Conservation (phyloP, 805 yeast genomes). For the Ogataea siamensis region DNA sequence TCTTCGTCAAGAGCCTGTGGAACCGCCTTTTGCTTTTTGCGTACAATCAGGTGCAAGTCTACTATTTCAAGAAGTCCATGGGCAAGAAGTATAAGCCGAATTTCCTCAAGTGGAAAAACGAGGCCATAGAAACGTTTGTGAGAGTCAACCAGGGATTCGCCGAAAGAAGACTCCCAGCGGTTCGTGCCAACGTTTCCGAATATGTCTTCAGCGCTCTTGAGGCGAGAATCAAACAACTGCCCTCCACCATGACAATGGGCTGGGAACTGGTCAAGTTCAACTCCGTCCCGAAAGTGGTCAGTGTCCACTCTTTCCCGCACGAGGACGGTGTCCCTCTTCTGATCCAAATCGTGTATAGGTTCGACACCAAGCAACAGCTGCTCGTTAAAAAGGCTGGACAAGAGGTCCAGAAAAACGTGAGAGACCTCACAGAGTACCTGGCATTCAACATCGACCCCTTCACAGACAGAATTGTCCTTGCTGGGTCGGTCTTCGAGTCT, state of each 20-base stretch:
- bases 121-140: slow-evolving; percentile 73
- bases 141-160: slow-evolving; percentile 84
- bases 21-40: slow-evolving; percentile 68
- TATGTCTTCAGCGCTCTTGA: slow-evolving; percentile 62
- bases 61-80: slow-evolving; percentile 39
- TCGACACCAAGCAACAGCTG: slow-evolving; percentile 61
- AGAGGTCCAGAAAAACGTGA: slow-evolving; percentile 44
- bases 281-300: slow-evolving; percentile 66
- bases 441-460: slow-evolving; percentile 63
- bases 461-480: slow-evolving; percentile 52
- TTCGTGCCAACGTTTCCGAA: slow-evolving; percentile 48
- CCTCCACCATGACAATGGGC: slow-evolving; percentile 55
- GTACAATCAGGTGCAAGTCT: slow-evolving; percentile 57
- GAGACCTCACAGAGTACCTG: slow-evolving; percentile 58
- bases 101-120: slow-evolving; percentile 78
- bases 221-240: slow-evolving; percentile 52
- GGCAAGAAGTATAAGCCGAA: slow-evolving; percentile 52
- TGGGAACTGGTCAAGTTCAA: slow-evolving; percentile 80
- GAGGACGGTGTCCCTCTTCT: slow-evolving; percentile 38
- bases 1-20: slow-evolving; percentile 44
- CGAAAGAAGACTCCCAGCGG: slow-evolving; percentile 44
- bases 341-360: slow-evolving; percentile 56
- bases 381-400: slow-evolving; percentile 43
- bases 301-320: slow-evolving; percentile 55
- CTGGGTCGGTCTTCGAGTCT: slow-evolving; percentile 68